Conservation (phyloP, 331 rosid genomes). For the Arachis monticola region DNA sequence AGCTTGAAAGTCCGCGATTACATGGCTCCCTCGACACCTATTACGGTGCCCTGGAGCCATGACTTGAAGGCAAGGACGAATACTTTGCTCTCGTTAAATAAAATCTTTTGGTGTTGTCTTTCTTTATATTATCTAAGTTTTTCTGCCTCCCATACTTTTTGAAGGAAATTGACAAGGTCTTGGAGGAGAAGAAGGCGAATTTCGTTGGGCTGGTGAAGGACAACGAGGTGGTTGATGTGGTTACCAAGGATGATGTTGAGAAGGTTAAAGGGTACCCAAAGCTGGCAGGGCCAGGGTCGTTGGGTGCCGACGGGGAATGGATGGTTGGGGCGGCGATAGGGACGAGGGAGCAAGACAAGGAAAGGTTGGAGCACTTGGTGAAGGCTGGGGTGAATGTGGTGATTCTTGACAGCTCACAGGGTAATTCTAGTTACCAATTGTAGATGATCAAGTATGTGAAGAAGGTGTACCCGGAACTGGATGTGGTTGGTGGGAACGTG, state of each 20-base stretch:
- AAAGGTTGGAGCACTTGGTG: constrained; percentile 77
- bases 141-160: too few species aligned
- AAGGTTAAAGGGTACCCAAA: constrained; percentile 70
- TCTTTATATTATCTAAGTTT: too few species aligned
- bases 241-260: constrained; percentile 68
- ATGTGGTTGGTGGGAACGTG: constrained; percentile 96
- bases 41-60: constrained; percentile 51
- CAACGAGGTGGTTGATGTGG: constrained; percentile 62
- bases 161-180: constrained; percentile 32
- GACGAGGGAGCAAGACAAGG: constrained; percentile 83
- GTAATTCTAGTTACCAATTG: constrained; percentile 82
- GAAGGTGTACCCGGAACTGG: constrained; percentile 60
- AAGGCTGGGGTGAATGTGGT: constrained; percentile 81
- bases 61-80: constrained; percentile 40
- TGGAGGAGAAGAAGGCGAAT: constrained; percentile 48
- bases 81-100: too few species aligned
- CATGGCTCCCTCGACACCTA: constrained; percentile 48
- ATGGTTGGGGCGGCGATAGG: constrained; percentile 84
- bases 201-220: constrained; percentile 55
- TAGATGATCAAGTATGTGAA: constrained; percentile 91
- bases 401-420: constrained; percentile 92
- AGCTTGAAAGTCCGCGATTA: constrained; percentile 51
- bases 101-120: too few species aligned
- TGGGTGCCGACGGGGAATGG: constrained; percentile 76
- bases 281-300: constrained; percentile 62